Evolutionary conservation across 2,329 filamentous ascomycete genomes (phyloP), one percentile per base, ranked within the genome.

Genomic region (Aspergillus pseudoviridinutans): DNA sequence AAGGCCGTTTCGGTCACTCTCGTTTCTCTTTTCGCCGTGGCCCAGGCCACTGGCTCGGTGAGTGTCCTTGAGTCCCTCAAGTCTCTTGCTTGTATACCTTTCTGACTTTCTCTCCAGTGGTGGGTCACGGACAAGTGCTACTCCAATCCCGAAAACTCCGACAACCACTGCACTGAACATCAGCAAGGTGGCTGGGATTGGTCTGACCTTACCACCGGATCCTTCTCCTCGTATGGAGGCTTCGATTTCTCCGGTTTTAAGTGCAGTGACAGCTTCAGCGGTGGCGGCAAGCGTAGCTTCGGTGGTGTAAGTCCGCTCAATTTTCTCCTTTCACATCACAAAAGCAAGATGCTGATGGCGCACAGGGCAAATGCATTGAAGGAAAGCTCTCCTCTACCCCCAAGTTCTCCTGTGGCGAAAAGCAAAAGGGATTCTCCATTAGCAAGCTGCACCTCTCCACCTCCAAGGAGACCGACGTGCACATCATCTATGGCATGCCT

Each of bases 401-500:
- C 38, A 84, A 81, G 59, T 87, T 91, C 72, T 74, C 76, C n/a
- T 81, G 76, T 61, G 80, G 82, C 67, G 78, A 78, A 58, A 70
- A 76, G 41, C 73, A 81, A 64, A 79, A 82, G 54, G 74, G 71
- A 62, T 94, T 96, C 81, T 94, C 92, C 38, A 85, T 96, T 68
- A 84, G 80, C 63, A 81, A 85, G 66, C 84, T 96, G 74, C 82
- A 93, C 62, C 79, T 97, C 65, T 85, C 85, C 49, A 82, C 86
- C 62, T 87, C 91, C 70, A 86, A 88, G 69, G 88, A 93, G 75
- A 87, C 85, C 65, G 86, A 92, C 62, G 78, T 97, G 54, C 87
- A 93, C 75, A 91, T 96, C 79, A 84, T 90, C 80, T 97, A 93
- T 78, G 83, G 81, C 68, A 96, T 97, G 91, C 83, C 86, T 2